These are phyloP conservation scores for Ophiocordyceps camponoti-rufipedis DNA, from an alignment of 2,329 filamentous ascomycete species.

Conservation along the genomic window DNA sequence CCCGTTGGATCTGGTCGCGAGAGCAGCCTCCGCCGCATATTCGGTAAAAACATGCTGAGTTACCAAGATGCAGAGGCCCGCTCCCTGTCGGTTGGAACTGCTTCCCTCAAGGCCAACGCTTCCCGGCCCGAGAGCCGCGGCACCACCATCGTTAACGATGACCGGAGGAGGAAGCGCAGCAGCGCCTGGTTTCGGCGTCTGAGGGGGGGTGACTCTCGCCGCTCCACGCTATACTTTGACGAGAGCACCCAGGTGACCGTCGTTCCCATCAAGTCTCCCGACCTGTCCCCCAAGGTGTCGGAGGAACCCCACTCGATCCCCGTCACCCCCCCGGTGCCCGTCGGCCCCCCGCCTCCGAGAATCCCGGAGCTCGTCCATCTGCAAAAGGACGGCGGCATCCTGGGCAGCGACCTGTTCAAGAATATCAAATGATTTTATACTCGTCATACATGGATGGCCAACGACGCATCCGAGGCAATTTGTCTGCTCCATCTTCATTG, in stretches of 20 bases:
- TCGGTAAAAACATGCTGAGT: conserved; percentile 37
- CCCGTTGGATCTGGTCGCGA: conserved; percentile 31
- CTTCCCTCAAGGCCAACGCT: conserved; percentile 10
- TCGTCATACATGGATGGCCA: not conserved
- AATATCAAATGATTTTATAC: conserved; percentile 31
- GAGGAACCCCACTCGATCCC: not conserved
- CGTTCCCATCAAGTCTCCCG: conserved; percentile 13
- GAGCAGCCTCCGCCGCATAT: conserved; percentile 37
- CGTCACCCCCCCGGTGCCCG: not conserved
- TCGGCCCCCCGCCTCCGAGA: conserved; percentile 38
- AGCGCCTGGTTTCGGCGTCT: conserved; percentile 43
- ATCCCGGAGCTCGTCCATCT: conserved; percentile 38
- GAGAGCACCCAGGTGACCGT: conserved; percentile 9
- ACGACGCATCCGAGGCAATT: not conserved
- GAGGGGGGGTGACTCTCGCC: conserved; percentile 20
- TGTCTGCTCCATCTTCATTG: not conserved
- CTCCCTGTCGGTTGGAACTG: conserved; percentile 19
- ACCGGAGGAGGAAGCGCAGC: conserved; percentile 34
- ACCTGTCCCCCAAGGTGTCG: not conserved
- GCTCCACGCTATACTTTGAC: conserved; percentile 24
- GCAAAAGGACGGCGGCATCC: conserved; percentile 26
- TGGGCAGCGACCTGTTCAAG: conserved; percentile 38
- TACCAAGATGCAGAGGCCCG: conserved; percentile 31
- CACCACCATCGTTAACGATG: conserved; percentile 27
- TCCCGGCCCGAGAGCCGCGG: conserved; percentile 32